A percentile compares a stretch with the other conserved stretches of the same genome.
Evolutionary conservation across 2,329 filamentous ascomycete species (phyloP).

Genomic region (Aspergillus cejpii): DNA sequence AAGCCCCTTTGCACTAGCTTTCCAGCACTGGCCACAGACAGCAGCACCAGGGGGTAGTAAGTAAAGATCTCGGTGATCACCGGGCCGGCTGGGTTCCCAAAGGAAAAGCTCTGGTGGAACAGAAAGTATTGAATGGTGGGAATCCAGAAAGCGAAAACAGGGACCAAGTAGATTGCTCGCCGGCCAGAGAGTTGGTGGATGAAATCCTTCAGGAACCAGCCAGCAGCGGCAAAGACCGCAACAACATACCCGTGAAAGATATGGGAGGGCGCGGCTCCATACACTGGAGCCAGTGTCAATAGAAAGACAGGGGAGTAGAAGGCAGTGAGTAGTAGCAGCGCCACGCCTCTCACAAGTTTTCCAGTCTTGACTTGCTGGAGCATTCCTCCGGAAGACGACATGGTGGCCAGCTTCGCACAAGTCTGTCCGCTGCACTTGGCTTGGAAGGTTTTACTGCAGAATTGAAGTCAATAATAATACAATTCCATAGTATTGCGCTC

Average conservation of each 20-base stretch:
- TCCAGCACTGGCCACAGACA: conserved; percentile 59
- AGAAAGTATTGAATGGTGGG: conserved; percentile 66
- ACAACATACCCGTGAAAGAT: conserved; percentile 64
- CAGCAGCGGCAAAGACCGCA: conserved; percentile 60
- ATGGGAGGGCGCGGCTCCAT: conserved; percentile 72
- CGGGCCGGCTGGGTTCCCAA: conserved; percentile 68
- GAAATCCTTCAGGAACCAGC: conserved; percentile 62
- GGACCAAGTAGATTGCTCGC: conserved; percentile 51
- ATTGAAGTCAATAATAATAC: conserved; percentile 1
- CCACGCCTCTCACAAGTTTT: conserved; percentile 24
- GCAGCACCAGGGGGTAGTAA: conserved; percentile 60
- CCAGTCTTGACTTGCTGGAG: conserved; percentile 23
- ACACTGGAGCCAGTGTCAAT: conserved; percentile 74
- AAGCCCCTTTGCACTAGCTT: conserved; percentile 56
- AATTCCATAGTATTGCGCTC: neutral
- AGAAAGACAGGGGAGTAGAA: conserved; percentile 46
- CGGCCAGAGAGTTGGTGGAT: conserved; percentile 44
- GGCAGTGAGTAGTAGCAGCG: conserved; percentile 35
- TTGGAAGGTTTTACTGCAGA: conserved; percentile 3
- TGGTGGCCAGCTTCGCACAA: conserved; percentile 16
- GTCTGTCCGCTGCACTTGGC: conserved; percentile 4
- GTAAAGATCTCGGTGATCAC: conserved; percentile 67
- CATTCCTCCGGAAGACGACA: conserved; percentile 23
- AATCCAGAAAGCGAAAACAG: conserved; percentile 67
- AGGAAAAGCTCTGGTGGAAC: conserved; percentile 56